A percentile compares a stretch with the other conserved stretches of the same genome.
These are phyloP conservation scores for Paecilomyces sp. DNA, from an alignment of 2,329 filamentous ascomycete genomes.

Conservation along the genomic window DNA sequence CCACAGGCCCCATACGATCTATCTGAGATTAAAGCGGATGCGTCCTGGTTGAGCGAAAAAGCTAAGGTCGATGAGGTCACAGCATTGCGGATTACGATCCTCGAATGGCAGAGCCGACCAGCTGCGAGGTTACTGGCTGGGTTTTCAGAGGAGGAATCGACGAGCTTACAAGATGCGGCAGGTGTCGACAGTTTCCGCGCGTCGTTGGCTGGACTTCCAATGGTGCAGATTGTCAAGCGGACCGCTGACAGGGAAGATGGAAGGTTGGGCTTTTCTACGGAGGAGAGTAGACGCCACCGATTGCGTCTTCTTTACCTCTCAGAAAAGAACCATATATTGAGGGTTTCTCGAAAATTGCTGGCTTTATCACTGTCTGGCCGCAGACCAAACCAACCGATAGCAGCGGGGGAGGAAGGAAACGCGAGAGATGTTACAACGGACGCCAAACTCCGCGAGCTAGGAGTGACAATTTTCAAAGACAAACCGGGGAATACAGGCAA, in stretches of 20 bases:
- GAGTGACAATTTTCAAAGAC: conserved; percentile 21
- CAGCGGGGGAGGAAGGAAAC: conserved; percentile 4
- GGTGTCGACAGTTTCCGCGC: conserved; percentile 56
- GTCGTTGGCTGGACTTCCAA: conserved; percentile 42
- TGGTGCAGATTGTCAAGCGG: conserved; percentile 27
- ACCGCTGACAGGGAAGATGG: conserved; percentile 17
- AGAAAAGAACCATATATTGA: conserved; percentile 62
- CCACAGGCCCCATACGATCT: conserved; percentile 63
- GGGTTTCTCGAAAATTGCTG: conserved; percentile 49
- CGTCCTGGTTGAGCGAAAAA: conserved; percentile 75
- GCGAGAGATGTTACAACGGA: conserved; percentile 9
- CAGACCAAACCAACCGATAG: conserved; percentile 9
- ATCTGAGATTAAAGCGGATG: conserved; percentile 74
- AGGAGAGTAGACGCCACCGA: conserved; percentile 57
- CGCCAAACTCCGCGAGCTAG: conserved; percentile 17
- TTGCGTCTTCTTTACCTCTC: conserved; percentile 64
- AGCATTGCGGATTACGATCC: conserved; percentile 69
- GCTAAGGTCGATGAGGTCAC: conserved; percentile 72
- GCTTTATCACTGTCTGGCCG: conserved; percentile 21
- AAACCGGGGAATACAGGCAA: conserved; percentile 17
- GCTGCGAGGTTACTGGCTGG: conserved; percentile 62
- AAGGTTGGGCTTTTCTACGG: conserved; percentile 50
- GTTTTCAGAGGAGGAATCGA: conserved; percentile 69
- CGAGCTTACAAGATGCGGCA: conserved; percentile 67
- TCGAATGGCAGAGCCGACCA: conserved; percentile 80